phyloP scores from a whole-genome alignment of 305 asterid genomes.

The Solanum hybrid region DNA sequence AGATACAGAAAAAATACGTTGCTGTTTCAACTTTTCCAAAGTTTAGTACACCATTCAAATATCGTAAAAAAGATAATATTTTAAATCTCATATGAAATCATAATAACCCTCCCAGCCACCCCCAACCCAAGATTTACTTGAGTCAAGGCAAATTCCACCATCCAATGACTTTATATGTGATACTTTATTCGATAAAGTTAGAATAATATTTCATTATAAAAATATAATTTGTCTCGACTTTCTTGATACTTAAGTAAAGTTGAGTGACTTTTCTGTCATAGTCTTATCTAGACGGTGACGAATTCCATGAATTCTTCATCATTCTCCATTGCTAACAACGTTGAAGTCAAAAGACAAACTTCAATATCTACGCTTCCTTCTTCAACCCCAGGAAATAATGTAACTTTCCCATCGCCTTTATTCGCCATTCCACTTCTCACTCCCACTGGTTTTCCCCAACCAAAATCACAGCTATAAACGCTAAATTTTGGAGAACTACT shows the following conservation, averaged over 20 bases:
- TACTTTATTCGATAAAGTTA: no score
- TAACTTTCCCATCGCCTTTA: constrained; percentile 29
- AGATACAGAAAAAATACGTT: no score
- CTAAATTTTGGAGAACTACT: constrained; percentile 35
- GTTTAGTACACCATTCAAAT: no score
- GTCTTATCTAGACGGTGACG: not conserved
- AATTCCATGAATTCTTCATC: constrained; percentile 38
- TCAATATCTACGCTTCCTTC: constrained; percentile 41
- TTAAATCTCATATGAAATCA: no score
- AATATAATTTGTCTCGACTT: no score
- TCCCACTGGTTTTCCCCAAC: constrained; percentile 50
- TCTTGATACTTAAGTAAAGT: not conserved
- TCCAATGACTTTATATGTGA: no score
- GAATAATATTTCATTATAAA: no score
- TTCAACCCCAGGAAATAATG: constrained; percentile 17
- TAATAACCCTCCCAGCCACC: no score
- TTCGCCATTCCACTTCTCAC: constrained; percentile 32
- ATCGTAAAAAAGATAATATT: no score
- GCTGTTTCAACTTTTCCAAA: no score
- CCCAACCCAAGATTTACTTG: no score
- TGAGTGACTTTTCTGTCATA: not conserved
- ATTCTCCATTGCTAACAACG: constrained; percentile 19
- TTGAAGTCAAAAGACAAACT: constrained; percentile 19
- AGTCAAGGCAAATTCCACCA: no score
- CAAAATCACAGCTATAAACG: constrained; percentile 38